A percentile compares a stretch with the other conserved stretches of the same genome.
Evolutionary conservation across 768 basidiomycete species (phyloP).

Genomic region (Lactarius sanguifluus): DNA sequence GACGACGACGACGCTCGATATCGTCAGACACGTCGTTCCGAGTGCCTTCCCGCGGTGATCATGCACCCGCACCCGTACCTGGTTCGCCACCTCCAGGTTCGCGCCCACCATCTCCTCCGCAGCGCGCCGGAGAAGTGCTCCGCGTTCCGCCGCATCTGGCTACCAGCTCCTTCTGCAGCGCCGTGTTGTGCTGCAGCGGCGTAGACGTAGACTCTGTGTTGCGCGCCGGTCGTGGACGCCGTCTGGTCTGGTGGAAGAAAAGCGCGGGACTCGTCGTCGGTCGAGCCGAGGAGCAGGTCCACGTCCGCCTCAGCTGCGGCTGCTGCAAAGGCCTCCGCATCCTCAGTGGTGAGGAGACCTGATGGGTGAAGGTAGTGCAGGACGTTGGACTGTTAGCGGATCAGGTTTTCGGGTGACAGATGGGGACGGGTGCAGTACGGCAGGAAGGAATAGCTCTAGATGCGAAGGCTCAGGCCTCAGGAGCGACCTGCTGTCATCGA

Average conservation of each 20-base stretch:
- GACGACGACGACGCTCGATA: slow-evolving; percentile 46
- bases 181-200: too few relatives aligned
- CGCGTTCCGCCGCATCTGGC: slow-evolving; percentile 27
- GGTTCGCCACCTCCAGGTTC: too few relatives aligned
- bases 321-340: not conserved
- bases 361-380: slow-evolving; percentile 30
- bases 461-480: slow-evolving; percentile 41
- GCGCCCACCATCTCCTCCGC: slow-evolving; percentile 69
- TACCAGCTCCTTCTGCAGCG: too few relatives aligned
- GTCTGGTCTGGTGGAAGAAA: slow-evolving; percentile 29
- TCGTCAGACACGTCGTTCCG: slow-evolving; percentile 53
- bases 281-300: slow-evolving; percentile 15
- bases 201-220: not conserved
- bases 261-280: slow-evolving; percentile 29
- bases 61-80: too few relatives aligned
- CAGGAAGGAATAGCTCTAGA: not conserved
- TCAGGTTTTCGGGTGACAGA: slow-evolving; percentile 37
- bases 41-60: slow-evolving; percentile 46
- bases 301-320: not conserved
- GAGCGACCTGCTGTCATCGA: slow-evolving; percentile 42
- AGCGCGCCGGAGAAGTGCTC: slow-evolving; percentile 34
- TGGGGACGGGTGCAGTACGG: not conserved
- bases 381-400: not conserved
- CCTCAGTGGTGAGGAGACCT: slow-evolving; percentile 5
- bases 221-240: not conserved